Conservation (phyloP, 2,329 filamentous ascomycete genomes). For the Plenodomus tracheiphilus region DNA sequence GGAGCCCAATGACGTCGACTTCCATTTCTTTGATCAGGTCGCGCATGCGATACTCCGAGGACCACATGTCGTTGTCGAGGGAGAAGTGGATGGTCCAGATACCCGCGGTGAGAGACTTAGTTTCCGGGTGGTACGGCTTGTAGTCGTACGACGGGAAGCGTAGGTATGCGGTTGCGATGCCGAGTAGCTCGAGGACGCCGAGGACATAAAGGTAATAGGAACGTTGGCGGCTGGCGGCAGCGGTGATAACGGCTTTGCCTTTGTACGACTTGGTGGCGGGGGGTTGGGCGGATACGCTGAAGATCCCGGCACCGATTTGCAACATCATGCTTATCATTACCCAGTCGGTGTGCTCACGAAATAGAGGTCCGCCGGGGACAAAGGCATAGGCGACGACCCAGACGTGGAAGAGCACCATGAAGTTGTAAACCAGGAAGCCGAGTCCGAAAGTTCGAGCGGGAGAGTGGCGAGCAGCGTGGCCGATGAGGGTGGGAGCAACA, state of each 20-base stretch:
- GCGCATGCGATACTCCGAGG: conserved; percentile 89
- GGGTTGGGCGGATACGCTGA: conserved; percentile 63
- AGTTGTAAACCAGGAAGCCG: conserved; percentile 89
- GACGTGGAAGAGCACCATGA: conserved; percentile 94
- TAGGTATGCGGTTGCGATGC: conserved; percentile 78
- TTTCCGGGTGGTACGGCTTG: conserved; percentile 82
- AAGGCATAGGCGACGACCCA: conserved; percentile 99
- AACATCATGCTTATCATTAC: conserved; percentile 88
- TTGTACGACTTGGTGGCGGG: conserved; percentile 45
- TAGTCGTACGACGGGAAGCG: conserved; percentile 94
- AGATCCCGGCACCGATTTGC: conserved; percentile 81
- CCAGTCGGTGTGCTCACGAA: conserved; percentile 95
- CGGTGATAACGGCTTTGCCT: conserved; percentile 52
- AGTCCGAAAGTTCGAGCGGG: conserved; percentile 83
- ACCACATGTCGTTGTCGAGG: conserved; percentile 98
- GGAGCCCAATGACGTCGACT: conserved; percentile 91
- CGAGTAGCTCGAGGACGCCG: conserved; percentile 75
- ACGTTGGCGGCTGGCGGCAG: conserved; percentile 57
- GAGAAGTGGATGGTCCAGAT: conserved; percentile 99
- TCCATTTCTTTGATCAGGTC: conserved; percentile 92
- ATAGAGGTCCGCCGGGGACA: conserved; percentile 87
- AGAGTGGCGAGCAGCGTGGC: conserved; percentile 73
- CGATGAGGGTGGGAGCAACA: conserved; percentile 73
- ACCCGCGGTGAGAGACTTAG: conserved; percentile 86
- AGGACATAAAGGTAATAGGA: conserved; percentile 74